These are phyloP conservation scores for Chalaropsis thielavioides DNA, from an alignment of 2,329 filamentous ascomycete genomes.

Conservation along the genomic window DNA sequence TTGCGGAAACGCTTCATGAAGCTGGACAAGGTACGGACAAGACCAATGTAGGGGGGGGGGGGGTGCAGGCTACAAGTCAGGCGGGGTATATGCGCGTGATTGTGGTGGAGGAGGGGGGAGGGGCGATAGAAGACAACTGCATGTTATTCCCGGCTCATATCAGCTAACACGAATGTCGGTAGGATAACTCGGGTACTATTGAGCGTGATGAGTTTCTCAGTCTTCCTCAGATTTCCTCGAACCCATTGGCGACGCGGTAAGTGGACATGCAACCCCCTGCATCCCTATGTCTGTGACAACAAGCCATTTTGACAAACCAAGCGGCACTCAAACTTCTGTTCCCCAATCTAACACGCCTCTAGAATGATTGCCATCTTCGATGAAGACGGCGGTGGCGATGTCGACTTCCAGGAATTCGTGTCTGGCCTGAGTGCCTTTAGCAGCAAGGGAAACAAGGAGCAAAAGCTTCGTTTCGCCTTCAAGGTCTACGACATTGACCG, in stretches of 20 bases:
- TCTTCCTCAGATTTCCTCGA: slow-evolving; percentile 92
- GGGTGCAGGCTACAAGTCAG: neutral
- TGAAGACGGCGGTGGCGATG: slow-evolving; percentile 92
- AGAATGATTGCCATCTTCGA: slow-evolving; percentile 99
- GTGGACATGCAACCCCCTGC: neutral
- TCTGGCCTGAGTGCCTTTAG: slow-evolving; percentile 89
- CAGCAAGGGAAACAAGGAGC: slow-evolving; percentile 96
- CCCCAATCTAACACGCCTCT: neutral
- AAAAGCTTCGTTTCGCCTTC: slow-evolving; percentile 95
- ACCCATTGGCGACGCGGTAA: slow-evolving; percentile 87
- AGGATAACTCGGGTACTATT: slow-evolving; percentile 97
- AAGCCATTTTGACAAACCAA: neutral
- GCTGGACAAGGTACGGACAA: slow-evolving; percentile 66
- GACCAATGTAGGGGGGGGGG: too few species aligned
- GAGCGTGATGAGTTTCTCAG: slow-evolving; percentile 97
- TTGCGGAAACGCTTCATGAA: slow-evolving; percentile 98
- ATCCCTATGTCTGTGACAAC: neutral
- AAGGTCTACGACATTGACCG: slow-evolving; percentile 99
- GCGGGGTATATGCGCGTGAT: neutral
- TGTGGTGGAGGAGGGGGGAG: neutral
- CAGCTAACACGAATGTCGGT: neutral
- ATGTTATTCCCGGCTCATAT: too few species aligned
- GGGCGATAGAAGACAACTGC: too few species aligned
- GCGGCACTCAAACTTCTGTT: neutral
- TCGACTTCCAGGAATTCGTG: slow-evolving; percentile 98